Evolutionary conservation across 768 basidiomycete species (phyloP), one percentile per base, ranked within the genome.

Genomic region (Pleurotus cornucopiae): DNA sequence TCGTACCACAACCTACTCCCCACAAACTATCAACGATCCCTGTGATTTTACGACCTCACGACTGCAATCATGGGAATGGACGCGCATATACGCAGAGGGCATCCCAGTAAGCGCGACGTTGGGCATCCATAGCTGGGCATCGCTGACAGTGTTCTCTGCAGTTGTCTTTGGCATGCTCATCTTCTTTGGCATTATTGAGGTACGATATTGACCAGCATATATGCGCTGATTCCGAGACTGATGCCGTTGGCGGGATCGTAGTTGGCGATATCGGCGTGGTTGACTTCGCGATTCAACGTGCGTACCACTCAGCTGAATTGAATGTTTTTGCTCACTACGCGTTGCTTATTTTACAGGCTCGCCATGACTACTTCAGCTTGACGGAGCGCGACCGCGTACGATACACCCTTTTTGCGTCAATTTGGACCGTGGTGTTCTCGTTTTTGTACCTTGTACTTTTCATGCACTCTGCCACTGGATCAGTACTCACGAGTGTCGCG

Each of bases 181-280:
- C 49, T n/a, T 85, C 45, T 82, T 87, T 67, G 76, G 78, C 30
- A 78, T 87, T 61, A 81, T 91, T 60, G 82, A 88, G 75, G 88
- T 85, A 53, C n/a, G 73, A 61, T 13, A 23, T 5, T 34, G 13
- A 9, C 5, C 7, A 20, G 30, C 30, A 43, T 30, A 14, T 20
- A 18, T 40, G 25, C 43, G 7, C 3, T 34, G 14, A 16, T 46
- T 25, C 12, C 11, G 2, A 39, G 6, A 7, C 34, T 49, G 18
- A 40, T 16, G 41, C 7, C 30, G 46, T 49, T 13, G 44, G 34
- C 60, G 12, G 11, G 9, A 2, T 16, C 21, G 2, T 58, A 90
- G 88, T 75, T 90, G 62, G 72, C 82, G 21, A 81, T 90, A 59
- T 76, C 91, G 3, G 85, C 89, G 4, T 93, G 86, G 82, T 75